Conservation (phyloP, 106 monocot species). For the Xerophyta viscosa region DNA sequence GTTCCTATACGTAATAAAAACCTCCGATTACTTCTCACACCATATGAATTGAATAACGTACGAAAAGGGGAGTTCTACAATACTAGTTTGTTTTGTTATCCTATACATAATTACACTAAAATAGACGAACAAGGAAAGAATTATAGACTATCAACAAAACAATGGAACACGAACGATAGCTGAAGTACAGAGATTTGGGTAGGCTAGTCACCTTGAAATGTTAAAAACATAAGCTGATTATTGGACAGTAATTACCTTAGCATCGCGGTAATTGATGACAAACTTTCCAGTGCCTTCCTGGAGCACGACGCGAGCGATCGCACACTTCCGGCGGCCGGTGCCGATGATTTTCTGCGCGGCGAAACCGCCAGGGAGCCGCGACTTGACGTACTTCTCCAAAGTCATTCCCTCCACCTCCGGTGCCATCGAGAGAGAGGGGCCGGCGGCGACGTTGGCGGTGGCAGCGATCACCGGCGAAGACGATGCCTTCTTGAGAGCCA, state of each 20-base stretch:
- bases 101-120: too few species aligned
- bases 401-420: constrained; percentile 32
- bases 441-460: constrained; percentile 14
- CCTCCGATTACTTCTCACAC: too few species aligned
- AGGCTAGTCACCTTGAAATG: too few species aligned
- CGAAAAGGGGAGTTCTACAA: too few species aligned
- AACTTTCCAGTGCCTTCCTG: constrained; percentile 88
- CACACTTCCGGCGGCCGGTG: constrained; percentile 87
- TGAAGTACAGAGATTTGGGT: too few species aligned
- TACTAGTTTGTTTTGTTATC: too few species aligned
- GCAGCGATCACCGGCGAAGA: constrained; percentile 15
- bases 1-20: too few species aligned
- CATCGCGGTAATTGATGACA: constrained; percentile 84
- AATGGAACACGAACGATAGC: too few species aligned
- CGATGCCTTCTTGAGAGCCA: constrained; percentile 5
- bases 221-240: too few species aligned
- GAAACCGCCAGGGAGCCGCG: constrained; percentile 84
- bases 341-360: constrained; percentile 84
- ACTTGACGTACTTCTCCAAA: constrained; percentile 83
- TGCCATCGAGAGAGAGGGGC: not conserved
- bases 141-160: too few species aligned
- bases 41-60: too few species aligned
- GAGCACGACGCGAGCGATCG: constrained; percentile 85
- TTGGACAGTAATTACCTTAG: constrained; percentile 38
- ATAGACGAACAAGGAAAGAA: too few species aligned